Evolutionary conservation across 805 yeast species (phyloP), one percentile per base, ranked within the genome.

Genomic region (Candida sonorensis): DNA sequence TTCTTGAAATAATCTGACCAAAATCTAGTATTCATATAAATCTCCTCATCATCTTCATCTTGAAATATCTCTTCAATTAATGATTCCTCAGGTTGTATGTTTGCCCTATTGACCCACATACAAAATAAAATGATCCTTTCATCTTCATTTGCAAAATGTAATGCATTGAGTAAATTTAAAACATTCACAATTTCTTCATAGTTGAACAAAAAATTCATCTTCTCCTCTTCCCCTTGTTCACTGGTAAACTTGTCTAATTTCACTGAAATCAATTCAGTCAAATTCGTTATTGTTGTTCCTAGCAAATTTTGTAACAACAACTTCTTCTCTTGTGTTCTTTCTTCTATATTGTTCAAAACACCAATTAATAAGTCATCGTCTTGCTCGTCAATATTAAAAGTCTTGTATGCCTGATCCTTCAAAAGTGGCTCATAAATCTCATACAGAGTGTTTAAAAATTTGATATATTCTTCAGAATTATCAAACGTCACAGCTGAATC

Each of bases 21-120:
- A 45, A 82, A 82, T 26, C 58, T 58, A 3, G 71, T 63, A 42
- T 67, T 76, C 34, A 49, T 46, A 49, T 64, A 72, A 7, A 76
- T 77, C 20, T 44, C 34, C 28, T 51, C 58, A 2, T n/a, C n/a
- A n/a, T n/a, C n/a, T n/a, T 64, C 69, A 14, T 55, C 57, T 20
- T 50, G 48, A 45, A 67, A 55, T 8, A 69, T 69, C 27, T 54
- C 62, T 32, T 73, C 69, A 4, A 71, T 61, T 20, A 70, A 53
- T 17, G 66, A 72, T 13, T 62, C 62, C 36, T 68, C 74, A 1
- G 88, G 88, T 42, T 73, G 72, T 5, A 79, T 76, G 49, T 81
- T 84, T 19, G 79, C 76, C 35, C 74, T 65, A 48, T 82, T 82
- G 17, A 79, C 62, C 92, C 92, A 82, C 29, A 64, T 67, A 11